Percentiles rank a stretch among this genome's conserved stretches.
Evolutionary conservation across 192 early-diverging fungal genomes (phyloP).

Genomic region (Podila epigama): DNA sequence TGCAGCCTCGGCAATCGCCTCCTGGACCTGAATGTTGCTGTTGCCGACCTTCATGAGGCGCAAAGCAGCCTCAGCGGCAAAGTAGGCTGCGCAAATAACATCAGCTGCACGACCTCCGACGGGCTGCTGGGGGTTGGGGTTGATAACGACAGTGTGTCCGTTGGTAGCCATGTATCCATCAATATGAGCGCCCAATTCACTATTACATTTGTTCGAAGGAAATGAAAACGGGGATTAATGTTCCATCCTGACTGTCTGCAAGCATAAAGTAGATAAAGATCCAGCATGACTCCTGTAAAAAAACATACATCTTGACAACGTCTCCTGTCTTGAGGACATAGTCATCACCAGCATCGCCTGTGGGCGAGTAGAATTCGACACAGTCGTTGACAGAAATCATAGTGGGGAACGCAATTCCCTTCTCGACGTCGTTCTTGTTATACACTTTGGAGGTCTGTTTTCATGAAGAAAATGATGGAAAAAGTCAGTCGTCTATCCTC

Average conservation of each 20-base stretch:
- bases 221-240: background rate
- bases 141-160: conserved; percentile 85
- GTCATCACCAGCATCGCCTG: conserved; percentile 62
- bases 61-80: conserved; percentile 81
- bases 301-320: conserved; percentile 82
- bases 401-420: conserved; percentile 87
- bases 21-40: conserved; percentile 63
- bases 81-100: conserved; percentile 83
- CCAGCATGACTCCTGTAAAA: background rate
- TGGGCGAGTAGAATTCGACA: conserved; percentile 81
- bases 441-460: conserved; percentile 63
- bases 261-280: background rate
- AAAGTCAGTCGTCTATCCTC: conserved; percentile 2
- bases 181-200: conserved; percentile 89
- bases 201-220: conserved; percentile 8
- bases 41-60: conserved; percentile 82
- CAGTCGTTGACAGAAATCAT: conserved; percentile 82
- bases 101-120: conserved; percentile 76
- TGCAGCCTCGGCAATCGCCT: conserved; percentile 66
- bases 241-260: background rate
- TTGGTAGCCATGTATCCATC: conserved; percentile 88
- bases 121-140: conserved; percentile 63
- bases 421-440: conserved; percentile 65
- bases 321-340: conserved; percentile 74
- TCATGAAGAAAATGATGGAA: background rate